phyloP scores from a whole-genome alignment of 805 yeast species.

The Yarrowia hollandica region DNA sequence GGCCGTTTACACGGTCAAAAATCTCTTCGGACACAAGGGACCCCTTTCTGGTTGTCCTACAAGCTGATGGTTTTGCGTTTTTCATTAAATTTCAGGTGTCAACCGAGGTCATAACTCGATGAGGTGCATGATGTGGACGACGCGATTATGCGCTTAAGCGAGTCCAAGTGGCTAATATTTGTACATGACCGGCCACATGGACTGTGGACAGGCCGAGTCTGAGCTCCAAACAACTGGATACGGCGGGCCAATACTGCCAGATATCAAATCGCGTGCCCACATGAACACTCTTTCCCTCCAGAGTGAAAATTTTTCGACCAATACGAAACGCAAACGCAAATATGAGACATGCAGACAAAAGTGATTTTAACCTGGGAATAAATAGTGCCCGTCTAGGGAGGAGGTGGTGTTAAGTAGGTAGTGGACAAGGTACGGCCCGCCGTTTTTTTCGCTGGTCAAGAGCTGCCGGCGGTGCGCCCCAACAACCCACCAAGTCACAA shows the following conservation, averaged over 20 bases:
- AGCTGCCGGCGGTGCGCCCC: too few species aligned
- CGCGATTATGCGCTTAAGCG: constrained; percentile 27
- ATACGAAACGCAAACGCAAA: constrained; percentile 28
- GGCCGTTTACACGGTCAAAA: neutral
- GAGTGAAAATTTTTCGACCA: constrained; percentile 25
- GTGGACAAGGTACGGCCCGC: too few species aligned
- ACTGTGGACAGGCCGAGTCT: too few species aligned
- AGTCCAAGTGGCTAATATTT: neutral
- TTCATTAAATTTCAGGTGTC: constrained; percentile 21
- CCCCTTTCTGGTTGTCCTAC: constrained; percentile 10
- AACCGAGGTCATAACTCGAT: constrained; percentile 29
- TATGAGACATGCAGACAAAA: constrained; percentile 27
- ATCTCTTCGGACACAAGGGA: constrained; percentile 10
- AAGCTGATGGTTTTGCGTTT: neutral
- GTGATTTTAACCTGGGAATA: neutral
- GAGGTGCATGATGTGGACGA: constrained; percentile 27
- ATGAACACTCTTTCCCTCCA: constrained; percentile 14
- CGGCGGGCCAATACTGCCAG: too few species aligned
- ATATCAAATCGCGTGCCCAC: constrained; percentile 26
- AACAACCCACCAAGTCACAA: too few species aligned
- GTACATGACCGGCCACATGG: neutral
- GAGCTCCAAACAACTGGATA: too few species aligned
- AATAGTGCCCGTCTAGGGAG: neutral
- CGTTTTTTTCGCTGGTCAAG: too few species aligned
- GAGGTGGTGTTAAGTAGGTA: too few species aligned